Conservation (phyloP, 1,139 yeast genomes). For the Blastobotrys serpentis region DNA sequence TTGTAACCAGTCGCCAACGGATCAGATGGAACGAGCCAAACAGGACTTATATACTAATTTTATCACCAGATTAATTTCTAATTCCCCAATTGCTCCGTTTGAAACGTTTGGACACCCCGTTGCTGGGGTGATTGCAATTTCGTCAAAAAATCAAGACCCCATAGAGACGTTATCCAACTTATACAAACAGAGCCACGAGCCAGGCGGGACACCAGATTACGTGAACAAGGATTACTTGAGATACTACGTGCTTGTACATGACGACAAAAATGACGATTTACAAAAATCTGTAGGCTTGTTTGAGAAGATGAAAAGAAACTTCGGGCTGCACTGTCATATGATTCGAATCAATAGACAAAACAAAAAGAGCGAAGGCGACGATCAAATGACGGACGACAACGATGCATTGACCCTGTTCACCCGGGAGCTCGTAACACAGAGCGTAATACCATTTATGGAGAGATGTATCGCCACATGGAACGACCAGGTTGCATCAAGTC, state of each 20-base stretch:
- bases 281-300: conserved; percentile 35
- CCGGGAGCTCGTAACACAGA: conserved; percentile 55
- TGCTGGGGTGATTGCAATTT: conserved; percentile 67
- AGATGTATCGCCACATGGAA: conserved; percentile 72
- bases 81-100: conserved; percentile 68
- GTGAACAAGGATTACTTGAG: conserved; percentile 41
- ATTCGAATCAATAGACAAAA: conserved; percentile 29
- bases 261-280: conserved; percentile 36
- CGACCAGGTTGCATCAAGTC: conserved; percentile 66
- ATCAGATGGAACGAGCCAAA: conserved; percentile 5
- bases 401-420: conserved; percentile 46
- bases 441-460: conserved; percentile 77
- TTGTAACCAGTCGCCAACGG: conserved; percentile 9
- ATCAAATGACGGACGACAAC: conserved; percentile 45
- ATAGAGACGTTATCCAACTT: conserved; percentile 47
- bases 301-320: conserved; percentile 39
- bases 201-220: conserved; percentile 33
- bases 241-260: conserved; percentile 41
- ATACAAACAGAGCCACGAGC: conserved; percentile 36
- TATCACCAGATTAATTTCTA: conserved; percentile 60
- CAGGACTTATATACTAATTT: conserved; percentile 55
- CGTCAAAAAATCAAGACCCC: conserved; percentile 47
- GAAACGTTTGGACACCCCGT: conserved; percentile 92
- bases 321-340: conserved; percentile 41
- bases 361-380: no score